A percentile compares a stretch with the other conserved stretches of the same genome.
Evolutionary conservation across 108 stramenopile genomes (phyloP).

Genomic region (Fragilariopsis cylindrus): DNA sequence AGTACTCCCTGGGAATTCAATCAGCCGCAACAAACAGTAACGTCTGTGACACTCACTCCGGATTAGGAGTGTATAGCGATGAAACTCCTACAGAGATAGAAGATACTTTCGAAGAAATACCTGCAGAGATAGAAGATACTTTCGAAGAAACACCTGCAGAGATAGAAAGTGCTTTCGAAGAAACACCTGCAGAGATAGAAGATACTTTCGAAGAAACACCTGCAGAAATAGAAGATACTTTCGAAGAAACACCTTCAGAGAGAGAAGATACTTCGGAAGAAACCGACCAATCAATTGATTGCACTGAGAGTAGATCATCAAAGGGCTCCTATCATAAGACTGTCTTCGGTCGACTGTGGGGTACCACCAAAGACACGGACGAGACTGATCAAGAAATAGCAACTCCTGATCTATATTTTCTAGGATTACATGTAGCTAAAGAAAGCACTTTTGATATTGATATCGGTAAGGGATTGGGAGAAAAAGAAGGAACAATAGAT

Average conservation of each 20-base stretch:
- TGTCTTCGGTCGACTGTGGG: conserved; percentile 5
- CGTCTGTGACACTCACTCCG: no score
- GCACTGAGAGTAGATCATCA: not conserved
- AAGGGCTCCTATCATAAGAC: not conserved
- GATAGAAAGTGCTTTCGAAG: no score
- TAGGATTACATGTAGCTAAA: no score
- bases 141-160: not conserved
- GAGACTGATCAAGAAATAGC: not conserved
- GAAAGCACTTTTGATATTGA: no score
- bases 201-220: not conserved
- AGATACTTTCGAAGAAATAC: not conserved
- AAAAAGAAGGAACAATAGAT: no score
- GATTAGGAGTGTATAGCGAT: not conserved
- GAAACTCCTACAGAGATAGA: not conserved
- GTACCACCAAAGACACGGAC: not conserved
- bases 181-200: not conserved
- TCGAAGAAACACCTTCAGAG: not conserved
- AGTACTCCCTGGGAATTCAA: no score
- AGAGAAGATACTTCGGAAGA: not conserved
- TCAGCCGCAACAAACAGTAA: no score
- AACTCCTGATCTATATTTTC: no score
- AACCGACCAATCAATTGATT: not conserved
- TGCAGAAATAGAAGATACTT: not conserved
- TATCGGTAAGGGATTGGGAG: no score
- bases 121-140: conserved; percentile 4